Evolutionary conservation across 371 early-diverging fungal species (phyloP), one percentile per base, ranked within the genome.

Genomic region (Mortierella sp.): DNA sequence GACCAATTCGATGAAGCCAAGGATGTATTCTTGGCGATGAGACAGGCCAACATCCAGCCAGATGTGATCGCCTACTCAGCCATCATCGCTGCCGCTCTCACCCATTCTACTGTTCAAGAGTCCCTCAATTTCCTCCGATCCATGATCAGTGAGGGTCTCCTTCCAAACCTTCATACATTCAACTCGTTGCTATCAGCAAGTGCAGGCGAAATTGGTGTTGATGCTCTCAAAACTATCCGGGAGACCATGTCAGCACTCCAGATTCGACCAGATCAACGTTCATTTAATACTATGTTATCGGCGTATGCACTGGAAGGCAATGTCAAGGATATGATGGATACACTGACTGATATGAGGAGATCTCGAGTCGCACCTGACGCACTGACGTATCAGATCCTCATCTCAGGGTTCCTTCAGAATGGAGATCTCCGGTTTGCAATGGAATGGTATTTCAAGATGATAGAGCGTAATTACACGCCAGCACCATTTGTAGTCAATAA

Each of bases 21-120:
- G 61, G 72, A 64, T 44, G 29, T 72, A 18, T 72, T 77, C 28
- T n/a, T n/a, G 19, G 77, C 69, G 11, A 75, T 75, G 68, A 45
- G 66, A 19, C 55, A 60, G n/a, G 64, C 71, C 55, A 75, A 75
- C 29, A 64, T 70, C 21, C 71, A 75, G 26, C 71, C 71, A 16
- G 77, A 77, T 25, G 72, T 77, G 55, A 65, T 77, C 18, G 77
- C 69, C 0, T 77, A 77, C 46, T 72, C 77, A 45, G 66, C 62
- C 50, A 57, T 72, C 61, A 77, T 77, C 46, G 64, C 71, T 0
- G 77, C 68, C 6, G 72, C 77, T 0, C 51, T 77, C 0, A 26
- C 65, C 0, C 65, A 77, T 3, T 64, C 57, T 45, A 47, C 46
- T 7, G 62, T 72, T 15, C 57, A 57, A 29, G 77, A 72, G 29